phyloP scores from a whole-genome alignment of 192 early-diverging fungal genomes.

The Backusella sp. region DNA sequence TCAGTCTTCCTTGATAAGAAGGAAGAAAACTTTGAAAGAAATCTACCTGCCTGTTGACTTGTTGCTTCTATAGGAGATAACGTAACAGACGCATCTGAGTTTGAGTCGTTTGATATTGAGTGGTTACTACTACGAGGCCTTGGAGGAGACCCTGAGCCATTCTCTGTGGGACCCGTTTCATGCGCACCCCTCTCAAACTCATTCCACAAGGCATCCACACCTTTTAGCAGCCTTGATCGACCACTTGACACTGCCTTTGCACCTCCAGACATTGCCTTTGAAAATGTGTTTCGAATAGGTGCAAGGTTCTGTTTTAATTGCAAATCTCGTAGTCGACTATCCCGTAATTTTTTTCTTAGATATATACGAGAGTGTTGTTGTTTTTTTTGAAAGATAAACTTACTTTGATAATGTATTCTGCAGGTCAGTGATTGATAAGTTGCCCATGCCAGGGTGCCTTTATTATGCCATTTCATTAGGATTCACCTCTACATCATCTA shows the following conservation, averaged over 20 bases:
- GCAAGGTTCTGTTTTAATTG: conserved; percentile 46
- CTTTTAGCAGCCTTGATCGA: conserved; percentile 20
- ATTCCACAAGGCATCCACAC: conserved; percentile 36
- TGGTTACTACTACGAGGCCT: not conserved
- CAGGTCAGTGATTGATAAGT: conserved; percentile 45
- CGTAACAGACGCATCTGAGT: not conserved
- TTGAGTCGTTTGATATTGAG: conserved; percentile 11
- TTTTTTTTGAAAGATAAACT: not conserved
- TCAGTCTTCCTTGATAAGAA: conserved; percentile 47
- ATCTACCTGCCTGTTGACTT: conserved; percentile 44
- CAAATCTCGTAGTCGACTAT: conserved; percentile 50
- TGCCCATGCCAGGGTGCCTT: conserved; percentile 51
- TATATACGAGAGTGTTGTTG: too few relatives aligned
- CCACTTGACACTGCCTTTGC: conserved; percentile 45
- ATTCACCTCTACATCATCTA: not conserved
- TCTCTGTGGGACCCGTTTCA: not conserved
- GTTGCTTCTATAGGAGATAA: conserved; percentile 22
- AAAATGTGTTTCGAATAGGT: conserved; percentile 44
- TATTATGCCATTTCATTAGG: not conserved
- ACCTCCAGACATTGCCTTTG: conserved; percentile 50
- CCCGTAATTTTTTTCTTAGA: not conserved
- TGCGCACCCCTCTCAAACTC: conserved; percentile 9
- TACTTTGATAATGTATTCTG: conserved; percentile 56
- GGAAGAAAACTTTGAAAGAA: conserved; percentile 47
- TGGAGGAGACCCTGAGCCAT: not conserved